Conservation (phyloP, 2,329 filamentous ascomycete genomes). For the Chalaropsis thielavioides region DNA sequence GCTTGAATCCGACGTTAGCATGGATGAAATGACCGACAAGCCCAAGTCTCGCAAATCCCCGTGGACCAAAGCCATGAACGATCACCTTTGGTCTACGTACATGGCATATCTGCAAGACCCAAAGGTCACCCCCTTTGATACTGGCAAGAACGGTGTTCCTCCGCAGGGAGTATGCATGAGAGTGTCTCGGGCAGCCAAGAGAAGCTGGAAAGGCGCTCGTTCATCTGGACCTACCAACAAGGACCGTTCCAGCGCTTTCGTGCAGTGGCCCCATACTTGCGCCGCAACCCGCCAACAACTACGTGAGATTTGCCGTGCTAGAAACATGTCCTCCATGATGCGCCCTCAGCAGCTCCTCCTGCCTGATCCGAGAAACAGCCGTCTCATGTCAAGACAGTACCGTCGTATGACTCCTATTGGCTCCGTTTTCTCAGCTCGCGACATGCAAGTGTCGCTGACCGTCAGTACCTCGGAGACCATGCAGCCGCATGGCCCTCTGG, state of each 20-base stretch:
- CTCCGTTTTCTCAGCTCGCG: conserved; percentile 42
- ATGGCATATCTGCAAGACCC: conserved; percentile 51
- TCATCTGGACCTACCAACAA: conserved; percentile 17
- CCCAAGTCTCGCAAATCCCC: conserved; percentile 35
- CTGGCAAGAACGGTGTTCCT: conserved; percentile 48
- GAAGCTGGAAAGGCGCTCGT: conserved; percentile 51
- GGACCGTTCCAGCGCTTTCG: conserved; percentile 5
- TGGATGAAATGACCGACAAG: conserved; percentile 7
- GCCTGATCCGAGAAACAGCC: conserved; percentile 40
- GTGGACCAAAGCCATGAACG: conserved; percentile 51
- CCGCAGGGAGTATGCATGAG: conserved; percentile 50
- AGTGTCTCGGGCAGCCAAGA: conserved; percentile 50
- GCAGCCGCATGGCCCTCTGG: conserved; percentile 47
- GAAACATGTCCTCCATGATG: conserved; percentile 31
- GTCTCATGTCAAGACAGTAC: conserved; percentile 34
- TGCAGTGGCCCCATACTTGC: conserved; percentile 48
- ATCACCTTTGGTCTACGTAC: conserved; percentile 53
- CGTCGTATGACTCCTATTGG: conserved; percentile 34
- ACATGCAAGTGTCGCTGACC: conserved; percentile 48
- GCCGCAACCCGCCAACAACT: conserved; percentile 48
- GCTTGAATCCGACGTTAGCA: conserved; percentile 10
- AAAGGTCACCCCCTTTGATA: conserved; percentile 50
- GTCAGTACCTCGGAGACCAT: conserved; percentile 51
- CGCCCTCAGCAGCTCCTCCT: conserved; percentile 34
- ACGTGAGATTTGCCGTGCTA: conserved; percentile 46